Percentiles rank a stretch among this genome's conserved stretches.
Conservation (phyloP, 1,284 basidiomycete genomes). For the Apiotrichum sp. region DNA sequence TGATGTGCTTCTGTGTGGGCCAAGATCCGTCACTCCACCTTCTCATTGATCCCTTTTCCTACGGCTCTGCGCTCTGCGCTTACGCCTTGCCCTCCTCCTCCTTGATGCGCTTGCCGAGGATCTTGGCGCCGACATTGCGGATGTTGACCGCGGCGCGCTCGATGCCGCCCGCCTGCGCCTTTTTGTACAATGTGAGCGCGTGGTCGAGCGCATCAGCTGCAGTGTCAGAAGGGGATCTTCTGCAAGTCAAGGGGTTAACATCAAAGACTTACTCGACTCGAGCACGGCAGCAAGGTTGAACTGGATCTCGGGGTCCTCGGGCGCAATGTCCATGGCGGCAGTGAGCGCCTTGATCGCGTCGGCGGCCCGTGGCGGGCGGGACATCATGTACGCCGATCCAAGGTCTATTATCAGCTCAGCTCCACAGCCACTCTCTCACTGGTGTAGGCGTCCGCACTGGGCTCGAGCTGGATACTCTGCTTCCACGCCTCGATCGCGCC, state of each 20-base stretch:
- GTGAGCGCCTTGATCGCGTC: slow-evolving; percentile 81
- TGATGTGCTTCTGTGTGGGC: too few relatives aligned
- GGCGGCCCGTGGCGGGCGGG: slow-evolving; percentile 75
- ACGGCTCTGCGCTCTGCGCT: neutral
- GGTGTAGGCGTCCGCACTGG: slow-evolving; percentile 86
- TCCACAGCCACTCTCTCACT: slow-evolving; percentile 51
- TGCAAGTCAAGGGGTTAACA: too few relatives aligned
- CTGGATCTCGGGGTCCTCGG: slow-evolving; percentile 88
- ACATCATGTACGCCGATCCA: slow-evolving; percentile 89
- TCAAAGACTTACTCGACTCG: slow-evolving; percentile 37
- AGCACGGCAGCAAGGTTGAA: slow-evolving; percentile 71
- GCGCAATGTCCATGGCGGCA: slow-evolving; percentile 77
- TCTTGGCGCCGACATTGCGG: slow-evolving; percentile 42
- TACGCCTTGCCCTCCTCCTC: slow-evolving; percentile 8
- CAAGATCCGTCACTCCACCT: too few relatives aligned
- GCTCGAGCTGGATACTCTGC: slow-evolving; percentile 73
- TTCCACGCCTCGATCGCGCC: slow-evolving; percentile 81
- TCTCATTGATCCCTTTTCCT: too few relatives aligned
- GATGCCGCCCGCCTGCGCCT: slow-evolving; percentile 41
- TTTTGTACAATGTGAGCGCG: slow-evolving; percentile 42
- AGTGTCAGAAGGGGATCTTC: too few relatives aligned
- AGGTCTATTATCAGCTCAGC: slow-evolving; percentile 57
- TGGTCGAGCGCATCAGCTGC: slow-evolving; percentile 42
- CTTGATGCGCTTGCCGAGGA: slow-evolving; percentile 24
- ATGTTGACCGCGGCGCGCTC: slow-evolving; percentile 45